Evolutionary conservation across 441 rosid genomes (phyloP).

Genomic region (Gossypium gossypioides): DNA sequence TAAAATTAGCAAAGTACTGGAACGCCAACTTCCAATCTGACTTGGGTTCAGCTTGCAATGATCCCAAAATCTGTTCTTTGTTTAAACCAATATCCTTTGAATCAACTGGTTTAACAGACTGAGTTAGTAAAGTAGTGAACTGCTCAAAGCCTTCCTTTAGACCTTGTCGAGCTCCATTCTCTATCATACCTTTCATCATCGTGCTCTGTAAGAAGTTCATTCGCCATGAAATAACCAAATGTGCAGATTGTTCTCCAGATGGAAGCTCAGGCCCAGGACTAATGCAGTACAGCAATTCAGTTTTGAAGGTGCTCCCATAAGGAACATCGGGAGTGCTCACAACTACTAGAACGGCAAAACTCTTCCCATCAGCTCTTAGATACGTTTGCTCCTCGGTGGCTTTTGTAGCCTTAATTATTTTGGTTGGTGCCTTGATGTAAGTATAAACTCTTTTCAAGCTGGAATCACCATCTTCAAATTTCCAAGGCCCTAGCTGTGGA

Average conservation of each 20-base stretch:
- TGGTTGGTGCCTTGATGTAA: conserved; percentile 69
- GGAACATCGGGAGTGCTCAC: conserved; percentile 88
- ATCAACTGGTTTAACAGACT: conserved; percentile 66
- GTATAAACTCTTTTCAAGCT: conserved; percentile 55
- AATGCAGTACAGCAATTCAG: conserved; percentile 69
- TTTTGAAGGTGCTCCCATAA: conserved; percentile 69
- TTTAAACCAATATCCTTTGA: conserved; percentile 65
- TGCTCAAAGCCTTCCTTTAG: conserved; percentile 72
- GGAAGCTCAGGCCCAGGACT: conserved; percentile 77
- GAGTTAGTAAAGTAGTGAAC: conserved; percentile 48
- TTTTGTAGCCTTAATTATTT: conserved; percentile 71
- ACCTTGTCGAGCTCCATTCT: conserved; percentile 79
- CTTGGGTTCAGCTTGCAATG: conserved; percentile 69
- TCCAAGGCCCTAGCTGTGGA: conserved; percentile 67
- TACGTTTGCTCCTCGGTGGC: conserved; percentile 75
- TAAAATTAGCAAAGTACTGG: conserved; percentile 76
- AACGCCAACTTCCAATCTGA: conserved; percentile 80
- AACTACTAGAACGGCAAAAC: conserved; percentile 44
- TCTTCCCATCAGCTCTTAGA: conserved; percentile 67
- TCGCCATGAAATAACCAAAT: conserved; percentile 75
- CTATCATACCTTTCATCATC: conserved; percentile 91
- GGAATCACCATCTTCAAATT: conserved; percentile 47
- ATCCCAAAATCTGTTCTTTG: conserved; percentile 78
- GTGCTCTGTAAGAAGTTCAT: conserved; percentile 81
- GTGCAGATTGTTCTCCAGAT: conserved; percentile 73